Conservation (phyloP, 345 rosid species). For the Linum usitatissimum region DNA sequence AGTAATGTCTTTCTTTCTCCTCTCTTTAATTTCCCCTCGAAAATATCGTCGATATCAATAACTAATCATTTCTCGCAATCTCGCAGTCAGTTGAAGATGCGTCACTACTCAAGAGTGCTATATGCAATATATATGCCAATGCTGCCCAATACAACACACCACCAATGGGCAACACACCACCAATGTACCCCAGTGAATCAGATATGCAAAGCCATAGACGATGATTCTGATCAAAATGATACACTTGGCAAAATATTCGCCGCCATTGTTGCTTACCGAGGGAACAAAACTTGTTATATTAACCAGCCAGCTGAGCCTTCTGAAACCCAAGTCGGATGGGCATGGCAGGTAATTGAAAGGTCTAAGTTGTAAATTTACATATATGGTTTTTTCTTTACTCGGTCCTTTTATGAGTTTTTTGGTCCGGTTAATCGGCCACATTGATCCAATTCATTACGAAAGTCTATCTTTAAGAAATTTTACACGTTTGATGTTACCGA, state of each 20-base stretch:
- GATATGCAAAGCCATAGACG: slow-evolving; percentile 32
- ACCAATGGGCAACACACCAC: slow-evolving; percentile 21
- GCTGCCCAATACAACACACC: slow-evolving; percentile 41
- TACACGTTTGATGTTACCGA: too few relatives aligned
- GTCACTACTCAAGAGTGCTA: slow-evolving; percentile 24
- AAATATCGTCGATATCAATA: not conserved
- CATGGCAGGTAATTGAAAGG: slow-evolving; percentile 36
- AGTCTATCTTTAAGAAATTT: too few relatives aligned
- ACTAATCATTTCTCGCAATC: not conserved
- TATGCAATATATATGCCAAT: slow-evolving; percentile 6
- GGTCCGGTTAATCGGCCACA: not conserved
- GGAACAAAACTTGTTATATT: slow-evolving; percentile 16
- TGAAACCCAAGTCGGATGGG: slow-evolving; percentile 18
- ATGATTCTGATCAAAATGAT: not conserved
- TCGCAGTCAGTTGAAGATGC: slow-evolving; percentile 19
- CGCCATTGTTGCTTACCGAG: slow-evolving; percentile 17
- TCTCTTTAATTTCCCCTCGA: too few relatives aligned
- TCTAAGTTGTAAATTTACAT: not conserved
- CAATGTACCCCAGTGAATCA: slow-evolving; percentile 15
- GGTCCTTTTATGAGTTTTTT: not conserved
- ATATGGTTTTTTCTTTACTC: not conserved
- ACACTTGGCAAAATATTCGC: slow-evolving; percentile 18
- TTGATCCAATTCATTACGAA: too few relatives aligned
- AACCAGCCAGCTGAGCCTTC: slow-evolving; percentile 7
- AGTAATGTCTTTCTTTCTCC: too few relatives aligned